Percentiles rank a stretch among this genome's conserved stretches.
Conservation (phyloP, 2,329 filamentous ascomycete species). For the Fusarium devonianum region DNA sequence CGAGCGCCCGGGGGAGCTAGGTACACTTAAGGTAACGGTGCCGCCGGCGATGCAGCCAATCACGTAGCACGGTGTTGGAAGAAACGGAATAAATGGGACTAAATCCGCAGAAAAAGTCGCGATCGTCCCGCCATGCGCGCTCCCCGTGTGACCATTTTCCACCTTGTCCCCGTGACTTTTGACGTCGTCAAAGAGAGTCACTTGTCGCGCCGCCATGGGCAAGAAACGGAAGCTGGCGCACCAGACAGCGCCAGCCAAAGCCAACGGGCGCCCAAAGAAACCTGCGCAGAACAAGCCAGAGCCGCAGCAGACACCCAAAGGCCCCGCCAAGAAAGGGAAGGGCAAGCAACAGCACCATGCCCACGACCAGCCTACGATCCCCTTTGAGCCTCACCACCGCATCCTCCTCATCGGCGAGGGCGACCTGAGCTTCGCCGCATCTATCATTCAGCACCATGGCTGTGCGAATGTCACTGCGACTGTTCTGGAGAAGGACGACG, state of each 20-base stretch:
- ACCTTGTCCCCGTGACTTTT: conserved; percentile 5
- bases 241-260: conserved; percentile 26
- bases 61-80: conserved; percentile 14
- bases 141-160: conserved; percentile 14
- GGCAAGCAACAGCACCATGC: conserved; percentile 40
- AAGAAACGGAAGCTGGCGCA: conserved; percentile 55
- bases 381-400: conserved; percentile 70
- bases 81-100: conserved; percentile 7
- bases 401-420: conserved; percentile 83
- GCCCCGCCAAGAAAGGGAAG: conserved; percentile 34
- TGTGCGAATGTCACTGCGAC: conserved; percentile 74
- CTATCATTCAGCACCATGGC: conserved; percentile 69
- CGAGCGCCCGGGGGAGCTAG: conserved; percentile 36
- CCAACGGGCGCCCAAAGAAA: conserved; percentile 30
- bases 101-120: conserved; percentile 12
- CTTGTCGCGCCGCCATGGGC: conserved; percentile 41
- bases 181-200: conserved; percentile 13
- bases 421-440: conserved; percentile 79
- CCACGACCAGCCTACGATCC: conserved; percentile 60
- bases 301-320: conserved; percentile 32
- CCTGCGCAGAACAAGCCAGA: conserved; percentile 26
- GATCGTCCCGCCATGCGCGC: conserved; percentile 13
- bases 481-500: conserved; percentile 65
- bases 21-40: conserved; percentile 31
- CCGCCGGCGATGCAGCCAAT: conserved; percentile 27